Conservation (phyloP, 164 flowering plant species). For the Umbilicus rupestris region DNA sequence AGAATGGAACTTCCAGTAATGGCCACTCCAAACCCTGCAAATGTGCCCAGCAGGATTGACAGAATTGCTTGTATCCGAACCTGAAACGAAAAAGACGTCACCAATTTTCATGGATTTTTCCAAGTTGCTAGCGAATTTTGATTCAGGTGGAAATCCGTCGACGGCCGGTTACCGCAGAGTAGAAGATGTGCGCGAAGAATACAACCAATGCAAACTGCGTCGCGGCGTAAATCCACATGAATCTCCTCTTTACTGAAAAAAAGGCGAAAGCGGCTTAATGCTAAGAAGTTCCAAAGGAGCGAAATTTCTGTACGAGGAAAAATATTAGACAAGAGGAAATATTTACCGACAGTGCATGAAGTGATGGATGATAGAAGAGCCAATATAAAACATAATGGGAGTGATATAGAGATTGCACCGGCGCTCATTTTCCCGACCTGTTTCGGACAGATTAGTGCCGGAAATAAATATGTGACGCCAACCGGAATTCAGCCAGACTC, state of each 20-base stretch:
- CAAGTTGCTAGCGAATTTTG: neutral
- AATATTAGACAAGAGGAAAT: neutral
- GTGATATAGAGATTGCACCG: neutral
- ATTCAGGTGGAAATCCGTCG: neutral
- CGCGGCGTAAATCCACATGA: conserved; percentile 78
- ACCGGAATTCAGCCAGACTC: conserved; percentile 12
- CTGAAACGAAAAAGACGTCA: conserved; percentile 19
- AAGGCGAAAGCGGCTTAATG: neutral
- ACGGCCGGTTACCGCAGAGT: conserved; percentile 51
- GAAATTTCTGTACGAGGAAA: neutral
- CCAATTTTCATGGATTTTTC: too few relatives aligned
- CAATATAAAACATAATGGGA: neutral
- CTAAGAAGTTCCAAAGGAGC: neutral
- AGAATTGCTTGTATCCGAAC: conserved; percentile 60
- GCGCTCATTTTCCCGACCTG: neutral
- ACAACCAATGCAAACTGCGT: conserved; percentile 78
- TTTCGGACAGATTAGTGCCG: neutral
- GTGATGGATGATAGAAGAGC: neutral
- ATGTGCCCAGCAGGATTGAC: conserved; percentile 68
- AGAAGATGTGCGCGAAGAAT: conserved; percentile 81
- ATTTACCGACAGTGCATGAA: neutral
- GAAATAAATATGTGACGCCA: neutral
- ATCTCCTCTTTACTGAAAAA: conserved; percentile 56
- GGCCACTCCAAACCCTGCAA: conserved; percentile 71
- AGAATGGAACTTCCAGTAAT: conserved; percentile 73